These are phyloP conservation scores for Cladosporium halotolerans DNA, from an alignment of 2,329 filamentous ascomycete genomes.

Conservation along the genomic window DNA sequence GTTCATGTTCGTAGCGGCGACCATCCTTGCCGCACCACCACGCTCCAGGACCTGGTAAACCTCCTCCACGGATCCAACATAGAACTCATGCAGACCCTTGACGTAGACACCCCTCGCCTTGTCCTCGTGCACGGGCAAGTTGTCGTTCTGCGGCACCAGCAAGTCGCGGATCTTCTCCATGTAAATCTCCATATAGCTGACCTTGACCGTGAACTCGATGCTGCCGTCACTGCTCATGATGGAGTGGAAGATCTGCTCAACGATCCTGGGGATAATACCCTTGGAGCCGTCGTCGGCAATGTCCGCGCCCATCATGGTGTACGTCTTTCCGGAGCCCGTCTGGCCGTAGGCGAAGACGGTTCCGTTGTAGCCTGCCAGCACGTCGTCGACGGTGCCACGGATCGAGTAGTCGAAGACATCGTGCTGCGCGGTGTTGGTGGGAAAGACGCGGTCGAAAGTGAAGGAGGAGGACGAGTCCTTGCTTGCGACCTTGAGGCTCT, in stretches of 20 bases:
- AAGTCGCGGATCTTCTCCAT: constrained; percentile 98
- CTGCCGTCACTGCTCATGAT: constrained; percentile 86
- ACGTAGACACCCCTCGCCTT: constrained; percentile 95
- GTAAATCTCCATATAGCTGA: constrained; percentile 99
- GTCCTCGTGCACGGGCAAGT: constrained; percentile 95
- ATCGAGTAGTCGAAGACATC: constrained; percentile 99
- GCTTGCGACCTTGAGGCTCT: constrained; percentile 85
- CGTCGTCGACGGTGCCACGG: constrained; percentile 90
- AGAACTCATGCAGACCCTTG: constrained; percentile 89
- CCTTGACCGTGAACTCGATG: constrained; percentile 97
- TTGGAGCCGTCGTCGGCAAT: constrained; percentile 84
- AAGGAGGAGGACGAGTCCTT: constrained; percentile 73
- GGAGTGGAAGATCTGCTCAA: constrained; percentile 94
- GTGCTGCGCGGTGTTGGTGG: constrained; percentile 80
- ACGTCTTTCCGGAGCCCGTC: constrained; percentile 97
- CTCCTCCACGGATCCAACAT: constrained; percentile 90
- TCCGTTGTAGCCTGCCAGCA: constrained; percentile 97
- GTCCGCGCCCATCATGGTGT: constrained; percentile 96
- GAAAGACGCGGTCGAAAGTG: constrained; percentile 96
- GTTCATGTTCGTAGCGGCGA: constrained; percentile 98
- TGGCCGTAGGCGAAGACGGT: constrained; percentile 98
- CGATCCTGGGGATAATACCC: constrained; percentile 93
- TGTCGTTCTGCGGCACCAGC: constrained; percentile 87
- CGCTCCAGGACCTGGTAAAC: constrained; percentile 96
- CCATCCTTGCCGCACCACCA: constrained; percentile 82